These are phyloP conservation scores for Tremella mesenterica DNA, from an alignment of 768 basidiomycete genomes.

Conservation along the genomic window DNA sequence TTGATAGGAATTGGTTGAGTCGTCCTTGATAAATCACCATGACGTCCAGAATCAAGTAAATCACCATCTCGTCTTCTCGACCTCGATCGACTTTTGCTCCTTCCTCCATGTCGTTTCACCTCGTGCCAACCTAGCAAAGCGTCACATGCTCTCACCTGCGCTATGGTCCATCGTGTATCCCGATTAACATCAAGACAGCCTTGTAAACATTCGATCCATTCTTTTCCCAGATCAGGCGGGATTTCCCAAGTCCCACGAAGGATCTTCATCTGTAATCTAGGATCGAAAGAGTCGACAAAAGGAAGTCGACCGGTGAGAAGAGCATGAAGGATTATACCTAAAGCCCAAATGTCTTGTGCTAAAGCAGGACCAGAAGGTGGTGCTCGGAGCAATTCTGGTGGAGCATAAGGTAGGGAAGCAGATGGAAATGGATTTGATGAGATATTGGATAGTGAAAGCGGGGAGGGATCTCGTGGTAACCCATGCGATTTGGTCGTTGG, in stretches of 20 bases:
- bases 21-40: no score
- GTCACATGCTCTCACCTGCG: constrained; percentile 60
- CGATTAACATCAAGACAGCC: constrained; percentile 70
- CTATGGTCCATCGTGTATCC: constrained; percentile 65
- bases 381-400: constrained; percentile 74
- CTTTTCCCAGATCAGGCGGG: constrained; percentile 43
- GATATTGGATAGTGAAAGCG: not conserved
- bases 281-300: constrained; percentile 82
- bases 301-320: constrained; percentile 78
- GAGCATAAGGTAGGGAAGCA: constrained; percentile 82
- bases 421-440: constrained; percentile 52
- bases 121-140: constrained; percentile 41
- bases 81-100: not conserved
- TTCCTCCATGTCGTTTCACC: constrained; percentile 27
- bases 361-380: constrained; percentile 48
- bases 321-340: constrained; percentile 81
- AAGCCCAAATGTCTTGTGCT: constrained; percentile 90
- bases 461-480: not conserved
- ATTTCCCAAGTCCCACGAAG: constrained; percentile 57
- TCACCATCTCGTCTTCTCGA: not conserved
- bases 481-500: constrained; percentile 7
- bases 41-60: not conserved
- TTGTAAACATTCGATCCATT: constrained; percentile 52
- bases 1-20: no score
- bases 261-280: constrained; percentile 84